Conservation (phyloP, 768 basidiomycete genomes). For the Boletus pseudopeckii region DNA sequence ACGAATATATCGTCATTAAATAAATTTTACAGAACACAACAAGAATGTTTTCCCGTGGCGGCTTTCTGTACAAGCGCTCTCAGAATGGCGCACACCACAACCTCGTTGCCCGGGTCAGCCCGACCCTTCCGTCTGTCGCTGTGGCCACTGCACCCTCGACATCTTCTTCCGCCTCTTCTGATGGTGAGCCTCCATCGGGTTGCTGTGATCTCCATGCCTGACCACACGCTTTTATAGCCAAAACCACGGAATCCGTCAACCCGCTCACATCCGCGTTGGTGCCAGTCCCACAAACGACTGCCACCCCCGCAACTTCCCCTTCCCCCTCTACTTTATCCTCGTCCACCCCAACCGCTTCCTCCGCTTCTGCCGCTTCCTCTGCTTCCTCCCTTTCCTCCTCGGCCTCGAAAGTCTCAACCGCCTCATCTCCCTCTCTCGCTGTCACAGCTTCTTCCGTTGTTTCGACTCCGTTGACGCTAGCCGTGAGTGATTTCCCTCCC, state of each 20-base stretch:
- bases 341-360: background rate
- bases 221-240: slow-evolving; percentile 2
- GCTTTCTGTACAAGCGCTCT: slow-evolving; percentile 17
- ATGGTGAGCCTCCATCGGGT: background rate
- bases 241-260: background rate
- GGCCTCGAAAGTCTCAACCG: background rate
- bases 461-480: background rate
- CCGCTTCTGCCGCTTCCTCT: slow-evolving; percentile 7
- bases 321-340: slow-evolving; percentile 1
- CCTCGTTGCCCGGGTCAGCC: slow-evolving; percentile 8
- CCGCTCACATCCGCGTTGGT: background rate
- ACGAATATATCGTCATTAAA: slow-evolving; percentile 7
- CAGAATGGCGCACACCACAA: slow-evolving; percentile 4
- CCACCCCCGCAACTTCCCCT: slow-evolving; percentile 15
- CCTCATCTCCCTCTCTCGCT: slow-evolving; percentile 5
- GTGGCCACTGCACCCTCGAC: too few relatives aligned
- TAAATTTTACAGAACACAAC: background rate
- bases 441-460: slow-evolving; percentile 4
- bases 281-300: slow-evolving; percentile 12
- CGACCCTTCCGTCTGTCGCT: background rate
- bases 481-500: slow-evolving; percentile 18
- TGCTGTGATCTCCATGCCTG: background rate
- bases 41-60: slow-evolving; percentile 14
- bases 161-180: background rate
- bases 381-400: slow-evolving; percentile 5